Evolutionary conservation across 148 eudicot genomes (phyloP).

Genomic region (Rhododendron molle): DNA sequence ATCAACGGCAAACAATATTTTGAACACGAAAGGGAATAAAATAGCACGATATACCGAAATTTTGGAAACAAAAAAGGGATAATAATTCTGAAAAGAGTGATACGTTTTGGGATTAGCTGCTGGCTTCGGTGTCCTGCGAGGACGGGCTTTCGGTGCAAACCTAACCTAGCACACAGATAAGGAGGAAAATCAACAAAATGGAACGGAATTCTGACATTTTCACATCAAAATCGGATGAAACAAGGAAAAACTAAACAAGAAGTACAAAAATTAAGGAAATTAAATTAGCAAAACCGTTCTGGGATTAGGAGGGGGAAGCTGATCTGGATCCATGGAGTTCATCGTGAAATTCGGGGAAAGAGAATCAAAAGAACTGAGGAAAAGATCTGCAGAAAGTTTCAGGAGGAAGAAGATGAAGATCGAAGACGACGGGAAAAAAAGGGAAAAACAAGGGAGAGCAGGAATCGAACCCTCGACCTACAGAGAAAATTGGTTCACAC

Average conservation of each 20-base stretch:
- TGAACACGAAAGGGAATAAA: not conserved
- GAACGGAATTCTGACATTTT: too few species aligned
- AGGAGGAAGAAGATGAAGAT: constrained; percentile 1
- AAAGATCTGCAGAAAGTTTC: not conserved
- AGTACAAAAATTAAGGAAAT: not conserved
- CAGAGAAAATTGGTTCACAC: too few species aligned
- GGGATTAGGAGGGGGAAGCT: constrained; percentile 12
- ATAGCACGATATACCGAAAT: not conserved
- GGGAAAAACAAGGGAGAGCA: too few species aligned
- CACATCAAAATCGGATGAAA: not conserved
- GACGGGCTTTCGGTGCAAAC: constrained; percentile 37
- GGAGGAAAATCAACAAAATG: not conserved
- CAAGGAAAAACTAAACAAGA: not conserved
- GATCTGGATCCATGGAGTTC: constrained; percentile 26
- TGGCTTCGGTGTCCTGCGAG: constrained; percentile 23
- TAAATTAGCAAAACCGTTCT: constrained; percentile 22
- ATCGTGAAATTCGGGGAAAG: too few species aligned
- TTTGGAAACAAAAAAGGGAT: not conserved
- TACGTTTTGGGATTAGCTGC: constrained; percentile 23
- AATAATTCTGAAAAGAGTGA: not conserved
- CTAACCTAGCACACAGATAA: constrained; percentile 20
- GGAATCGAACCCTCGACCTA: constrained; percentile 29
- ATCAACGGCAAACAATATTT: not conserved
- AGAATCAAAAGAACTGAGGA: not conserved
- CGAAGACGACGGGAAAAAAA: not conserved